A percentile compares a stretch with the other conserved stretches of the same genome.
phyloP scores from a whole-genome alignment of 805 yeast species.

The Saccharomycopsis babjevae region DNA sequence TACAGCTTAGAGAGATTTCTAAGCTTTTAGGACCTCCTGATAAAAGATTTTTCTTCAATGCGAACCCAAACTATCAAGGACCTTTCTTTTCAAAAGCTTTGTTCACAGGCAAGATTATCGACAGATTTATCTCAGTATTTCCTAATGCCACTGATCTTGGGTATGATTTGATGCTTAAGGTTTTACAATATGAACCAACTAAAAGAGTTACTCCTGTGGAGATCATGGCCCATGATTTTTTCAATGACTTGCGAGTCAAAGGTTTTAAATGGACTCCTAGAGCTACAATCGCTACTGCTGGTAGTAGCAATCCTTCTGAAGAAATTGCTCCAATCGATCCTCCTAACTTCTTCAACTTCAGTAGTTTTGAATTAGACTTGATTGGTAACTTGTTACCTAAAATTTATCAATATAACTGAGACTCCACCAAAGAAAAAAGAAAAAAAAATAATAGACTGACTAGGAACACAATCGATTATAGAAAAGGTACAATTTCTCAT shows the following conservation, averaged over 20 bases:
- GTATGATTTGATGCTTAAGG: conserved; percentile 67
- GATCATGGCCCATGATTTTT: conserved; percentile 81
- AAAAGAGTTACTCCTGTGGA: conserved; percentile 69
- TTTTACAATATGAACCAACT: conserved; percentile 87
- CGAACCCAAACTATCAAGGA: conserved; percentile 68
- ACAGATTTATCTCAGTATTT: conserved; percentile 55
- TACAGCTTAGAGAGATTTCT: conserved; percentile 84
- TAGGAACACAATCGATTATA: neutral
- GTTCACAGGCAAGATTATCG: conserved; percentile 43
- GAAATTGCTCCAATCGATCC: conserved; percentile 29
- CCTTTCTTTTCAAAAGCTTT: conserved; percentile 60
- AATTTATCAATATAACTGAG: conserved; percentile 9
- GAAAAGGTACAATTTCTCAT: neutral
- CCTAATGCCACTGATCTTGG: conserved; percentile 78
- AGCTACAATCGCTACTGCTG: conserved; percentile 24
- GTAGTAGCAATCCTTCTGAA: conserved; percentile 20
- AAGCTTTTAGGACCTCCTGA: conserved; percentile 87
- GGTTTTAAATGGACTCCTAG: conserved; percentile 45
- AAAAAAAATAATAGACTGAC: neutral
- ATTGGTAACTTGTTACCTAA: conserved; percentile 22
- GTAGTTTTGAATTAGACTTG: conserved; percentile 53
- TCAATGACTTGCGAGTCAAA: conserved; percentile 66
- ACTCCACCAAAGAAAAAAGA: neutral
- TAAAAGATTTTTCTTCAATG: conserved; percentile 56
- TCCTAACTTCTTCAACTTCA: conserved; percentile 55